phyloP scores from a whole-genome alignment of 2,329 filamentous ascomycete genomes.

The Sphaerulina populicola region DNA sequence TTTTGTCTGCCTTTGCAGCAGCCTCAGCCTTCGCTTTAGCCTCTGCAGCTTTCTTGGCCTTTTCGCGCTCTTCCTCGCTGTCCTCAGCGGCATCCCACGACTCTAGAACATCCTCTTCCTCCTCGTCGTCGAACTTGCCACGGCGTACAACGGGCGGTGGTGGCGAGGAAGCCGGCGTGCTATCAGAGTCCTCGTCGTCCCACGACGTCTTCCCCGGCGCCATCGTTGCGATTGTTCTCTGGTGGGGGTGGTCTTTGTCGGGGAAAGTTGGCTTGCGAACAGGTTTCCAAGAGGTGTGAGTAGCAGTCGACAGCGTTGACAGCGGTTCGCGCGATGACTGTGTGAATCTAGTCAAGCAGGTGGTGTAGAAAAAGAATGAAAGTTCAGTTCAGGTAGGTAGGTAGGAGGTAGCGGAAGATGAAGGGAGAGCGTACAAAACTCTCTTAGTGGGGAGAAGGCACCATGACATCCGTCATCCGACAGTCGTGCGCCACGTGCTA shows the following conservation, averaged over 20 bases:
- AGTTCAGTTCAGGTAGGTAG: no score
- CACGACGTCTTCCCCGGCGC: conserved; percentile 29
- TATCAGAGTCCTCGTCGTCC: conserved; percentile 50
- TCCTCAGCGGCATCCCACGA: conserved; percentile 97
- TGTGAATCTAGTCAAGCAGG: not conserved
- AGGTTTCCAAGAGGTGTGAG: not conserved
- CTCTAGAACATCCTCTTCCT: conserved; percentile 81
- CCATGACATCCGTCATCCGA: no score
- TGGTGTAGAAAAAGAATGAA: not conserved
- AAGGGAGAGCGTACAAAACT: no score
- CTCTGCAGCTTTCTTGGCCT: conserved; percentile 76
- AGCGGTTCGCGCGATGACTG: not conserved
- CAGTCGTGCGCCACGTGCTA: no score
- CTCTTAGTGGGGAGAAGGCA: no score
- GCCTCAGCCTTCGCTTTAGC: conserved; percentile 84
- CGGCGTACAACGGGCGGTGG: conserved; percentile 41
- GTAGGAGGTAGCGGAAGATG: no score
- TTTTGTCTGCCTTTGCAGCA: conserved; percentile 81
- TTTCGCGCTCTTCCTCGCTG: conserved; percentile 92
- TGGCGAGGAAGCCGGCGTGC: conserved; percentile 43
- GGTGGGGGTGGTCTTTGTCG: not conserved
- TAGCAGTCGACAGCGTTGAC: not conserved
- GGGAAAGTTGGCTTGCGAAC: not conserved
- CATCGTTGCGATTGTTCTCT: conserved; percentile 29
- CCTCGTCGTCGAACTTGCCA: conserved; percentile 85